Evolutionary conservation across 345 rosid genomes (phyloP).

Genomic region (Euphorbia tirucalli): DNA sequence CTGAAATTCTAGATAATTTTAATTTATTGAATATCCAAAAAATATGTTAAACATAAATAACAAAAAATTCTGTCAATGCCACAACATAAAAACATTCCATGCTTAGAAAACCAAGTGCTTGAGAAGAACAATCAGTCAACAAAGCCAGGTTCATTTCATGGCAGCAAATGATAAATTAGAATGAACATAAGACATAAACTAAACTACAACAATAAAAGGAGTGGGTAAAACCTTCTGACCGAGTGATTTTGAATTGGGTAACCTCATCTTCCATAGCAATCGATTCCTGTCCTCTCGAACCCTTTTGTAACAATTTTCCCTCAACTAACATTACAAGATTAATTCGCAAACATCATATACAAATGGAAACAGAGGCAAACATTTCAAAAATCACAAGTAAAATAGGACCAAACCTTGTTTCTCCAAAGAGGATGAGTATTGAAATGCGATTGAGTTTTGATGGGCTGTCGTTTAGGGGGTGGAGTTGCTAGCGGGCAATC

Average conservation of each 20-base stretch:
- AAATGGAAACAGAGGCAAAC: neutral
- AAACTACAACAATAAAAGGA: neutral
- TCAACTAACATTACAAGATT: conserved; percentile 39
- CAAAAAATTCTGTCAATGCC: neutral
- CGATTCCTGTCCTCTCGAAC: conserved; percentile 68
- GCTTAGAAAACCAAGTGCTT: neutral
- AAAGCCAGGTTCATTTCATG: neutral
- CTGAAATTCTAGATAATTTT: neutral
- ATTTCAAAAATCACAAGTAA: neutral
- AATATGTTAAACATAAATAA: neutral
- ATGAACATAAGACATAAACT: neutral
- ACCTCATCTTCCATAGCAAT: conserved; percentile 77
- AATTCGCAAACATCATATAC: neutral
- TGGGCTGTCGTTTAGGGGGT: conserved; percentile 34
- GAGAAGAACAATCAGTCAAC: neutral
- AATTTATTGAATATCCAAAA: neutral
- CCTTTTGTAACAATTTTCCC: conserved; percentile 73
- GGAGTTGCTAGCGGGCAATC: neutral
- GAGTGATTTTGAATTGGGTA: conserved; percentile 43
- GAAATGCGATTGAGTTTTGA: conserved; percentile 43
- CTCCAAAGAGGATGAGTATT: conserved; percentile 51
- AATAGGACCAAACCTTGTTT: conserved; percentile 45
- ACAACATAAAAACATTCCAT: neutral
- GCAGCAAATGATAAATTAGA: neutral
- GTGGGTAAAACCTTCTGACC: conserved; percentile 41